phyloP scores from a whole-genome alignment of 140 eudicot species.

The Eryngium alpinum region DNA sequence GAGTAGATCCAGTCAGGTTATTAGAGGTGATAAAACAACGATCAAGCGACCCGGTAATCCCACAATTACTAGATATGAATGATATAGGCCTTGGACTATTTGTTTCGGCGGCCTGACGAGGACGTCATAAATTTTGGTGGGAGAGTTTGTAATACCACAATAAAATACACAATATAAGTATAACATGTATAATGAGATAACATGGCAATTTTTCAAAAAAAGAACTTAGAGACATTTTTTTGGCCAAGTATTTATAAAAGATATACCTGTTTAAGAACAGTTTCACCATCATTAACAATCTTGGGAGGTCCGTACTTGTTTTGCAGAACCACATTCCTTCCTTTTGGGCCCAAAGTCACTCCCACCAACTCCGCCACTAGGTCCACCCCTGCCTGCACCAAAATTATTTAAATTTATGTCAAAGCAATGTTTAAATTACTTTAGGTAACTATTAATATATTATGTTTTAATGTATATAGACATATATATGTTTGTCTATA shows the following conservation, averaged over 20 bases:
- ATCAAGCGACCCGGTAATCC: too few relatives aligned
- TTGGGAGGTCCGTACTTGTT: constrained; percentile 95
- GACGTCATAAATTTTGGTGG: too few relatives aligned
- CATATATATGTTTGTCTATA: background rate
- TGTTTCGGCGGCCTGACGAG: too few relatives aligned
- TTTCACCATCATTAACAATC: constrained; percentile 93
- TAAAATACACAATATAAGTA: too few relatives aligned
- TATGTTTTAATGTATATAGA: background rate
- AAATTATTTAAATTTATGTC: background rate
- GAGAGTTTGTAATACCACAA: too few relatives aligned
- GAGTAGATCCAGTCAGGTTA: too few relatives aligned
- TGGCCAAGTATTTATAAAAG: background rate
- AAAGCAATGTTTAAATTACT: background rate
- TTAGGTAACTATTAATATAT: background rate
- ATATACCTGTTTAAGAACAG: constrained; percentile 83
- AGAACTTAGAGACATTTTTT: too few relatives aligned
- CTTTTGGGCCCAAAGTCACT: constrained; percentile 91
- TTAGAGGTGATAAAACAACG: too few relatives aligned
- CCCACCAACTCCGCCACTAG: constrained; percentile 83
- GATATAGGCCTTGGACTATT: too few relatives aligned
- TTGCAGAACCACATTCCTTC: constrained; percentile 88
- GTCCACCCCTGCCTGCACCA: constrained; percentile 68
- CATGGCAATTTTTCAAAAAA: too few relatives aligned
- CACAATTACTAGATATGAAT: too few relatives aligned
- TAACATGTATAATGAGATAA: too few relatives aligned